Conservation (phyloP, 169 alveolate species). For the Cystoisospora suis region DNA sequence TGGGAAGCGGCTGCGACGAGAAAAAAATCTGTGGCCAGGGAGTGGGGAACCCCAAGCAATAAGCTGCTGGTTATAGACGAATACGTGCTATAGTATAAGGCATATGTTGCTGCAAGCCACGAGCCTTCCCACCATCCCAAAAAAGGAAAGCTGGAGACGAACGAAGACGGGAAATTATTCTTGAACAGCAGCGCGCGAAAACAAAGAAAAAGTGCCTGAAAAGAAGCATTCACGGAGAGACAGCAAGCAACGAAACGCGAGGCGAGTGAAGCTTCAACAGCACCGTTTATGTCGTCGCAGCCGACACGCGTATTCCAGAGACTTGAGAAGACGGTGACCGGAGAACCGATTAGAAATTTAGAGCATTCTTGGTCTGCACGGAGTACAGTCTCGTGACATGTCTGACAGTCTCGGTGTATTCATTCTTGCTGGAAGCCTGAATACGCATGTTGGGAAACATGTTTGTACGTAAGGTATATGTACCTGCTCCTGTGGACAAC, state of each 20-base stretch:
- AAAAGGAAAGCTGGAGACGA: neutral
- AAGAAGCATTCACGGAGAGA: neutral
- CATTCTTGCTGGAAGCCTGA: no score
- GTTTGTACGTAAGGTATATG: no score
- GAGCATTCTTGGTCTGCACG: no score
- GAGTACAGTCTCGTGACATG: no score
- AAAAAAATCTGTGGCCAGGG: constrained; percentile 11
- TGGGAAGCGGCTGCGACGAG: constrained; percentile 8
- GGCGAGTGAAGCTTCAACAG: no score
- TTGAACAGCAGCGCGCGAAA: neutral
- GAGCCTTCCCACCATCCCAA: neutral
- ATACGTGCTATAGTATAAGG: constrained; percentile 23
- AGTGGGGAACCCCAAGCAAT: constrained; percentile 12
- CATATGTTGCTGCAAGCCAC: neutral
- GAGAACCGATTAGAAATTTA: no score
- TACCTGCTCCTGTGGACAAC: no score
- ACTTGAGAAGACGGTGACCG: no score
- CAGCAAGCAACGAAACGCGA: neutral
- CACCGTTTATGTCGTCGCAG: no score
- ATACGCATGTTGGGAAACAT: no score
- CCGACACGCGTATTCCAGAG: no score
- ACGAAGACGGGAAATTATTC: neutral
- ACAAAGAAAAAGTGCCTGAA: neutral
- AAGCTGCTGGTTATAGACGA: neutral
- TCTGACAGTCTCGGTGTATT: no score